Evolutionary conservation across 768 basidiomycete genomes (phyloP), one percentile per base, ranked within the genome.

Genomic region (Termitomyces titanicus): DNA sequence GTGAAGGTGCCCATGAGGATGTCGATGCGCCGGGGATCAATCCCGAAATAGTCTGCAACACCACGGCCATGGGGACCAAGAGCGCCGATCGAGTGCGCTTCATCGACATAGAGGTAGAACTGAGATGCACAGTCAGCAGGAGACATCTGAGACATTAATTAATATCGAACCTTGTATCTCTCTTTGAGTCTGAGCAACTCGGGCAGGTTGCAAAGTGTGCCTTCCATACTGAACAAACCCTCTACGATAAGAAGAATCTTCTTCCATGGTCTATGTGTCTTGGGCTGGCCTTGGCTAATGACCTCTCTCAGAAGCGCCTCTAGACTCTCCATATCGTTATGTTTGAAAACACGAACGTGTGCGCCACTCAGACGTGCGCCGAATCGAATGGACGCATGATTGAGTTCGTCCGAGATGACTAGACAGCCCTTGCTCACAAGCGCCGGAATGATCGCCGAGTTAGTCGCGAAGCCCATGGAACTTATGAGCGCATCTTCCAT

Each of bases 1-100:
- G 96, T 99, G 70, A 99, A 97, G 0, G 97, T 99, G 47, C 97
- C 97, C 97, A 99, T 99, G 58, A 97, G 83, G 58, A 99, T 80
- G 66, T 99, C 97, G 59, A 98, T 81, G 8, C 79, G 78, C 3
- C 80, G 78, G 11, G 97, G 94, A 60, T 89, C 74, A 55, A 98
- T 74, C 46, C 83, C 83, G 69, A 96, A 99, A 74, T 96, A 99
- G 68, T 99, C 95, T 49, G 87, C 84, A 9, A 99, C 89, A 55
- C 97, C 97, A 35, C 97, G 92, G 6, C 97, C 97, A 62, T 89
- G 82, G 5, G 94, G 93, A 31, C 97, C 97, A 27, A 98, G 78
- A 2, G 94, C 97, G 55, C 97, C 97, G 58, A 99, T 86, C 0
- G 96, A 98, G 69, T 99, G 97, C 0, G 97, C 97, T 71, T 99